phyloP scores from a whole-genome alignment of 75 land plant genomes.

The Pseudotsuga menziesii region DNA sequence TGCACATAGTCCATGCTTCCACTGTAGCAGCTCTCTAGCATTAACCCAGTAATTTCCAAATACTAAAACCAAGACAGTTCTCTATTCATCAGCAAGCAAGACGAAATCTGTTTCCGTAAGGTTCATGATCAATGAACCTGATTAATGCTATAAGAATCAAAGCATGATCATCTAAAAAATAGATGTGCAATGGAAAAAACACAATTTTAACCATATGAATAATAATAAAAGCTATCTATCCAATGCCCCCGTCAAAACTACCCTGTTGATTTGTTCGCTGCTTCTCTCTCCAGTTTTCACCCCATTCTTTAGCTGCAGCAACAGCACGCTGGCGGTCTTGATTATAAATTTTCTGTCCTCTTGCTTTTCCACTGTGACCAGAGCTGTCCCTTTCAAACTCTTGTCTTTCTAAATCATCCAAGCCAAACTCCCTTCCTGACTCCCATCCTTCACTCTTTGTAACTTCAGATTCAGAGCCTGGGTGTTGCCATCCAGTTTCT shows the following conservation, averaged over 20 bases:
- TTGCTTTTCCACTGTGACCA: constrained; percentile 26
- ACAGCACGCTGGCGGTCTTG: constrained; percentile 53
- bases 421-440: constrained; percentile 44
- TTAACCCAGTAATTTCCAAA: constrained; percentile 3
- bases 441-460: constrained; percentile 32
- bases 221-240: constrained; percentile 5
- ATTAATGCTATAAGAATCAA: neutral
- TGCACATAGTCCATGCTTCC: neutral
- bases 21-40: constrained; percentile 11
- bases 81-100: constrained; percentile 4
- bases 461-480: constrained; percentile 23
- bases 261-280: constrained; percentile 29
- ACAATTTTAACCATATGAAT: neutral
- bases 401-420: constrained; percentile 46
- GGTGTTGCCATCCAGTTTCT: constrained; percentile 7
- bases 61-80: constrained; percentile 9
- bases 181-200: neutral
- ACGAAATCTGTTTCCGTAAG: constrained; percentile 8
- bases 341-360: constrained; percentile 30
- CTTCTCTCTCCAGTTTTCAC: constrained; percentile 85
- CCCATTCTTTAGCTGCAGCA: constrained; percentile 86
- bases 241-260: constrained; percentile 40
- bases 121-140: constrained; percentile 6
- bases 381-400: constrained; percentile 49
- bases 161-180: constrained; percentile 11